phyloP scores from a whole-genome alignment of 371 early-diverging fungal genomes.

The Rhizopus arrhizus region DNA sequence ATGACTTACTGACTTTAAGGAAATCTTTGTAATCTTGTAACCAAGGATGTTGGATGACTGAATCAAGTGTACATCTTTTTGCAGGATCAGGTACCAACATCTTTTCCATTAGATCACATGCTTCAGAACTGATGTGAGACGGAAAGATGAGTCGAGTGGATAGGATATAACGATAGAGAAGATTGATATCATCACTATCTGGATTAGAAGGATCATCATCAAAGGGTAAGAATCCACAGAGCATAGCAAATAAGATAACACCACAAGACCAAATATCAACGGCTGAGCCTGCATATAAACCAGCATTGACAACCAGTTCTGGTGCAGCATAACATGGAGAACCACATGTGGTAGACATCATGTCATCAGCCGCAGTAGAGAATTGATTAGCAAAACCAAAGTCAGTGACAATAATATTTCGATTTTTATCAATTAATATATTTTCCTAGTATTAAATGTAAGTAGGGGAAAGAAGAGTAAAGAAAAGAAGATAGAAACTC shows the following conservation, averaged over 20 bases:
- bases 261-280: constrained; percentile 97
- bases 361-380: constrained; percentile 59
- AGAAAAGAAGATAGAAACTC: constrained; percentile 6
- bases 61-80: constrained; percentile 61
- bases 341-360: constrained; percentile 92
- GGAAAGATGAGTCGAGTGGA: constrained; percentile 63
- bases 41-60: constrained; percentile 72
- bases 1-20: constrained; percentile 24
- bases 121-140: constrained; percentile 49
- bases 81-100: constrained; percentile 67
- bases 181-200: constrained; percentile 68
- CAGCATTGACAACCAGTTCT: constrained; percentile 92
- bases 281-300: constrained; percentile 94
- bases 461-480: constrained; percentile 62
- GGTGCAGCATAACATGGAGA: constrained; percentile 98
- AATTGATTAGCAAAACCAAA: constrained; percentile 98
- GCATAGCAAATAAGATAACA: constrained; percentile 84
- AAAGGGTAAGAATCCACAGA: constrained; percentile 81
- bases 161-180: constrained; percentile 67
- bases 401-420: constrained; percentile 94
- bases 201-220: constrained; percentile 82
- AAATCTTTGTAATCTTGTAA: constrained; percentile 60
- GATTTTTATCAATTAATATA: constrained; percentile 79
- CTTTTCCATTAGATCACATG: constrained; percentile 61
- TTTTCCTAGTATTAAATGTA: constrained; percentile 71